Evolutionary conservation across 257 asterid species (phyloP), one percentile per base, ranked within the genome.

Genomic region (Ballota nigra): DNA sequence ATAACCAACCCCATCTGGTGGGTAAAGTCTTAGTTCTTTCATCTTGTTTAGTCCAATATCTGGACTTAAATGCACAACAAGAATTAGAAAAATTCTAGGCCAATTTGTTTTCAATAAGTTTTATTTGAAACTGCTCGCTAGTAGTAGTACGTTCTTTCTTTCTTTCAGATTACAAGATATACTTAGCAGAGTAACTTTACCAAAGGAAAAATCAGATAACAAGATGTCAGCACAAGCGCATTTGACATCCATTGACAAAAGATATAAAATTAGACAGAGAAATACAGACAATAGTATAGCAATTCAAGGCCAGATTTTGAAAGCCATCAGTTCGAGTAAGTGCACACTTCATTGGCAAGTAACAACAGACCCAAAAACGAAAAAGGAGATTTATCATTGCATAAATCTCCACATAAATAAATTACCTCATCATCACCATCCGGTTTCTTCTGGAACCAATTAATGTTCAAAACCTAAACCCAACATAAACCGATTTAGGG

Each of bases 361-460:
- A n/a, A n/a, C n/a, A n/a, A 62, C 33, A 7, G 9, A 3, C 40
- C 3, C 15, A 3, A 22, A 15, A 20, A 23, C 16, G 0, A 24
- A 72, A 51, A 10, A 61, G 10, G 47, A 19, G 19, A 26, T 26
- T n/a, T 1, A 26, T 3, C 29, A 26, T 3, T 26, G 29, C 29
- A 62, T 34, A 36, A 51, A 51, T 29, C 71, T 51, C 31, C 47
- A 52, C 4, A 7, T 7, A 51, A 71, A 71, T 8, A 29, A 77
- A 75, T 68, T 79, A 91, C 98, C 96, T 92, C 96, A 47, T 77
- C 81, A 72, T 93, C 94, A 19, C 98, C 96, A 47, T 88, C 96
- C 16, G 94, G 90, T 52, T 92, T 92, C 89, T 87, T 93, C 89
- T 85, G 96, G 82, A 93, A 91, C 98, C 97, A 87, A 81, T 90